Conservation (phyloP, 345 rosid species). For the Microthlaspi erraticum region DNA sequence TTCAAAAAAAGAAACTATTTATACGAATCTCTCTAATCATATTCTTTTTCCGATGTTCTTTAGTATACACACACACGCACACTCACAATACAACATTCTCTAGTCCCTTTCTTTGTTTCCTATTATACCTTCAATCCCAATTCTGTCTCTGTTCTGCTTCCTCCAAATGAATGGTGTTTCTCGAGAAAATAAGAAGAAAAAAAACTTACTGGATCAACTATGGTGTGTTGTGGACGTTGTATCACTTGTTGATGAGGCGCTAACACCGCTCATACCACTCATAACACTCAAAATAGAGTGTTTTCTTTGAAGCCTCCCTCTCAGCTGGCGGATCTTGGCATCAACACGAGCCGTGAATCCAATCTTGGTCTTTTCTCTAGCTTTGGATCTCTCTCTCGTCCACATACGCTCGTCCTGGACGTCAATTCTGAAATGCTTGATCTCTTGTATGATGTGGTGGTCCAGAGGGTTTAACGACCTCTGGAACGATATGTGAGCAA, state of each 20-base stretch:
- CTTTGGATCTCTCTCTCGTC: conserved; percentile 59
- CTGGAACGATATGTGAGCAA: conserved; percentile 52
- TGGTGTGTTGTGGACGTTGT: conserved; percentile 43
- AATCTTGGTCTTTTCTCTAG: conserved; percentile 54
- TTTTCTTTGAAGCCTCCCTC: conserved; percentile 41
- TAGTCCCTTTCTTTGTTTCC: conserved; percentile 18
- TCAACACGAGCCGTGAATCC: conserved; percentile 78
- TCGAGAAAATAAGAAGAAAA: conserved; percentile 1
- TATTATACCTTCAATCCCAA: conserved; percentile 15
- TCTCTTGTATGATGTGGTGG: conserved; percentile 76
- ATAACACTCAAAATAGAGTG: conserved; percentile 40
- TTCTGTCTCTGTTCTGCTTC: conserved; percentile 10
- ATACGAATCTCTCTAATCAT: conserved; percentile 26
- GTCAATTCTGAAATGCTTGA: conserved; percentile 57
- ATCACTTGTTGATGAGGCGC: conserved; percentile 39
- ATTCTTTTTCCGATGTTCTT: not conserved
- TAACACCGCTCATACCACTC: conserved; percentile 39
- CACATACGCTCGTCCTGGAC: conserved; percentile 59
- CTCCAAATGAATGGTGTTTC: conserved; percentile 10
- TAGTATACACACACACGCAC: conserved; percentile 34
- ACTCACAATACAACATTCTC: conserved; percentile 27
- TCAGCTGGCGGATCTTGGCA: conserved; percentile 48
- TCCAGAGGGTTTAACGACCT: conserved; percentile 64
- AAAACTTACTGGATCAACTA: conserved; percentile 35
- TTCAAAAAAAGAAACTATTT: conserved; percentile 14